Evolutionary conservation across 2,329 filamentous ascomycete species (phyloP).

Genomic region (Grosmannia clavigera): DNA sequence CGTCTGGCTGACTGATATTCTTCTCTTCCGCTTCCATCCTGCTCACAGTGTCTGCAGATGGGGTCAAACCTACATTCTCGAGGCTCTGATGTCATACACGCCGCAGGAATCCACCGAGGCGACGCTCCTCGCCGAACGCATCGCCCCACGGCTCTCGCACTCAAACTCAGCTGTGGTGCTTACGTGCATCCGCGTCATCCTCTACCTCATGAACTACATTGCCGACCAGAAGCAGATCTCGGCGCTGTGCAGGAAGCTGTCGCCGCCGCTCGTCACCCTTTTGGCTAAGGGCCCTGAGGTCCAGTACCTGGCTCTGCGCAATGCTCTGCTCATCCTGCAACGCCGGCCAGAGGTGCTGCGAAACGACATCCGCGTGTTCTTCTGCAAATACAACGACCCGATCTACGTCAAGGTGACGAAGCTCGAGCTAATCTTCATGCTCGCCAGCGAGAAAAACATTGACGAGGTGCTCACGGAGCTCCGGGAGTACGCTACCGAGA

Average conservation of each 20-base stretch:
- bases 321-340: conserved; percentile 87
- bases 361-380: conserved; percentile 97
- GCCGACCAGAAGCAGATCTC: conserved; percentile 80
- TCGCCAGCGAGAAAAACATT: conserved; percentile 91
- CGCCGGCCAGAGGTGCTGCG: conserved; percentile 82
- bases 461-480: conserved; percentile 88
- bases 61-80: conserved; percentile 97
- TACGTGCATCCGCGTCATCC: conserved; percentile 88
- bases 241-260: conserved; percentile 80
- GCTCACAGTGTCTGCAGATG: conserved; percentile 44
- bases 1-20: conserved; percentile 35
- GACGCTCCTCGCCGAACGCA: conserved; percentile 78
- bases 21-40: conserved; percentile 53
- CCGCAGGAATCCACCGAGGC: conserved; percentile 86
- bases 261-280: conserved; percentile 85
- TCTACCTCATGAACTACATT: conserved; percentile 99
- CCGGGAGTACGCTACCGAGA: conserved; percentile 93
- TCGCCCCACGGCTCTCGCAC: conserved; percentile 89
- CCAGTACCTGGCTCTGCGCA: conserved; percentile 90
- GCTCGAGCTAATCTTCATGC: conserved; percentile 96
- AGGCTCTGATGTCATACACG: conserved; percentile 95
- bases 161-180: conserved; percentile 94
- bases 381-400: conserved; percentile 99
- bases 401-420: conserved; percentile 99
- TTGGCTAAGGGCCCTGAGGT: conserved; percentile 95